These are phyloP conservation scores for Cardamine resedifolia DNA, from an alignment of 345 rosid genomes.

Conservation along the genomic window DNA sequence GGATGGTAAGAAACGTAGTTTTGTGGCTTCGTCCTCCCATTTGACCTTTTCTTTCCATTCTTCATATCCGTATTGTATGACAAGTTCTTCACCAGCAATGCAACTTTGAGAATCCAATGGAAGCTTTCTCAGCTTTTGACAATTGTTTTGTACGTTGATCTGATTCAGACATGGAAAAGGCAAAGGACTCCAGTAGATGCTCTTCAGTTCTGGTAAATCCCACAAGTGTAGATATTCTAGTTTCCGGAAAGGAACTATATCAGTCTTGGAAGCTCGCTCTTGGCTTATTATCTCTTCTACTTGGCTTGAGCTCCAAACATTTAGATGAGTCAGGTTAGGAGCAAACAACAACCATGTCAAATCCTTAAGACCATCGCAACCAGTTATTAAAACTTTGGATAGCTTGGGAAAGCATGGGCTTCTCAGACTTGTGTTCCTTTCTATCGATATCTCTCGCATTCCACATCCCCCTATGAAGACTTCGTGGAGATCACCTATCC, in stretches of 20 bases:
- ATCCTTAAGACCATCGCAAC: slow-evolving; percentile 17
- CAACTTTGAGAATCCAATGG: slow-evolving; percentile 9
- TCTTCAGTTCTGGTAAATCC: slow-evolving; percentile 7
- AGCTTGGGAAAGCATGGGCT: slow-evolving; percentile 1
- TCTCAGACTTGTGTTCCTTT: not conserved
- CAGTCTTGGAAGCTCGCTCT: not conserved
- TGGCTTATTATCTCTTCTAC: slow-evolving; percentile 28
- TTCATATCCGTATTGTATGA: not conserved
- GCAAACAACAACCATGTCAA: slow-evolving; percentile 33
- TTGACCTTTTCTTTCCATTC: slow-evolving; percentile 9
- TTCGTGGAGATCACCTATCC: not conserved
- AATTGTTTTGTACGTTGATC: not conserved
- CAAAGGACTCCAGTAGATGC: slow-evolving; percentile 24
- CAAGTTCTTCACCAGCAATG: not conserved
- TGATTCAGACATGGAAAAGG: slow-evolving; percentile 1
- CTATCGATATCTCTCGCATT: not conserved
- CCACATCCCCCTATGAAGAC: not conserved
- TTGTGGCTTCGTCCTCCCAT: slow-evolving; percentile 21
- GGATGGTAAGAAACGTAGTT: slow-evolving; percentile 7
- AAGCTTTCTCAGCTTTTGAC: slow-evolving; percentile 17
- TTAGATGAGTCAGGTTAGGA: slow-evolving; percentile 21
- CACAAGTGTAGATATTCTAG: not conserved
- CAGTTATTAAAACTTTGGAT: not conserved
- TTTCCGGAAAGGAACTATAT: slow-evolving; percentile 2
- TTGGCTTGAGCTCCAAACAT: not conserved